Percentiles rank a stretch among this genome's conserved stretches.
phyloP scores from a whole-genome alignment of 129 eudicot genomes.

The Heracleum sosnowskyi region DNA sequence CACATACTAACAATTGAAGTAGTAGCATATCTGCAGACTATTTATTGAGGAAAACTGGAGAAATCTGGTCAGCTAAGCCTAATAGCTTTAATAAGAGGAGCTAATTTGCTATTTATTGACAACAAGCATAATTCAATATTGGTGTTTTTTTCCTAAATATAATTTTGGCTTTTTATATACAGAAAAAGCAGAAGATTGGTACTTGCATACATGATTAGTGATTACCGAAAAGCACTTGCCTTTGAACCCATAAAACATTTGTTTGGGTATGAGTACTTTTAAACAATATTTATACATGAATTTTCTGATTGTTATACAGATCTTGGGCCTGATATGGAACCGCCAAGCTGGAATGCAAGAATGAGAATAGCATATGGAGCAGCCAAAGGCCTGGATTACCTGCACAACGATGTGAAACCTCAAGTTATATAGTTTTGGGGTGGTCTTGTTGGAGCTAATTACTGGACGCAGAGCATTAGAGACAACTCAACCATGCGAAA shows the following conservation, averaged over 20 bases:
- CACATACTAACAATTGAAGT: too few species aligned
- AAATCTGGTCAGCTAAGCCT: conserved; percentile 34
- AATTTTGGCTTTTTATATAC: neutral
- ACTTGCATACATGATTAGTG: neutral
- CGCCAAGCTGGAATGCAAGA: conserved; percentile 57
- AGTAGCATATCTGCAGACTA: too few species aligned
- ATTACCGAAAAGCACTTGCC: neutral
- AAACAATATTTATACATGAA: neutral
- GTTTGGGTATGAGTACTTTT: neutral
- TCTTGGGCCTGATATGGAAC: conserved; percentile 42
- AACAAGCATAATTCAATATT: neutral
- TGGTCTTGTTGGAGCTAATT: conserved; percentile 41
- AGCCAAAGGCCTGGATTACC: conserved; percentile 39
- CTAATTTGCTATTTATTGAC: neutral
- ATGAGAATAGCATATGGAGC: conserved; percentile 56
- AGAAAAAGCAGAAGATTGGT: neutral
- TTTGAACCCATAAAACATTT: neutral
- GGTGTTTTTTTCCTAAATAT: neutral
- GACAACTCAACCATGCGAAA: conserved; percentile 1
- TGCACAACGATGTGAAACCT: conserved; percentile 29
- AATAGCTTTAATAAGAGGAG: too few species aligned
- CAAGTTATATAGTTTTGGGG: conserved; percentile 43
- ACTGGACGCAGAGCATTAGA: conserved; percentile 31
- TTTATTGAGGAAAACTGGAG: conserved; percentile 40
- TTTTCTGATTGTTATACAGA: conserved; percentile 21